Base-by-base conservation (phyloP, 1,139 yeast species). In the Yamadazyma conglobata region DNA sequence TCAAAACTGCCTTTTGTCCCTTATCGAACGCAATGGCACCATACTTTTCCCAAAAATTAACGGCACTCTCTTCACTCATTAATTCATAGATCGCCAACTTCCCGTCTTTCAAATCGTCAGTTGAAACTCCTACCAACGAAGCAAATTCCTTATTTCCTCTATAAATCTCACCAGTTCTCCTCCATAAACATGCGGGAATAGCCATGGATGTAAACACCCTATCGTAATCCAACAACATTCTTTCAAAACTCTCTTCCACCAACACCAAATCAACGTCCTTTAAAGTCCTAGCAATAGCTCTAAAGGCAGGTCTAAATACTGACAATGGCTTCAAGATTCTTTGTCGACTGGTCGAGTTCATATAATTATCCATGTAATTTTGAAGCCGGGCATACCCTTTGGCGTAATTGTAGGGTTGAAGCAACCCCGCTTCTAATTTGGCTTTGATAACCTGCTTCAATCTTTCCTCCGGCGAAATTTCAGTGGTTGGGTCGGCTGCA, bases 101-200 rank as follows among this genome's bases (percentile, higher is more conserved):
- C 12, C 97, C 97, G 54, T 91, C 96, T 43, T 93, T 79, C 48
- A 91, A 64, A 52, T 88, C 96, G 51, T 89, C 96, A 2, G 93
- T 87, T 25, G 79, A 76, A 9, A 87, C 95, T n/a, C 89, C 96
- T 1, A 89, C 96, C 40, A 91, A 60, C 3, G 93, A 85, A 0
- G 97, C 98, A 71, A 91, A 91, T 55, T 91, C 97, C 54, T 89
- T 88, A 56, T 91, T 91, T 2, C 96, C 97, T 40, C 97, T 65
- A 49, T 87, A 91, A 4, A 91, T 89, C 48, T 91, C 97, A 2
- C 98, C 98, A 0, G 98, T 89, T 46, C 98, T 79, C 48, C 97
- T 69, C 97, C 98, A 91, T 22, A 91, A 68, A 59, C 97, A 89
- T 0, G 97, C 96, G 0, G 98, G 98, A 34, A 91, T 88, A 6